Evolutionary conservation across 495 filamentous ascomycete species (phyloP).

Genomic region (Aspergillus avenaceus): DNA sequence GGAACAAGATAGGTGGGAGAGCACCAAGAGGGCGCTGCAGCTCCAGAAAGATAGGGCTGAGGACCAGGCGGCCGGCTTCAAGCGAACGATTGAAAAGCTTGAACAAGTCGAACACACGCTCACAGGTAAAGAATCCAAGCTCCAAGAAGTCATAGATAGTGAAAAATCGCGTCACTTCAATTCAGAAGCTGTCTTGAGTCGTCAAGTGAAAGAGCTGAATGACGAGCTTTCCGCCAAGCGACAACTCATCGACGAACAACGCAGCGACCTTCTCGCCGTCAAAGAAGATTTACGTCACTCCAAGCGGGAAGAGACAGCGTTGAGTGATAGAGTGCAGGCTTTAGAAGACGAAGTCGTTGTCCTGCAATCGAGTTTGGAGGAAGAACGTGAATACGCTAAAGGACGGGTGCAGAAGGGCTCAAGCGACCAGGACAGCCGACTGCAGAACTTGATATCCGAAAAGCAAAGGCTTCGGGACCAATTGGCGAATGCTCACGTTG

Average conservation of each 20-base stretch:
- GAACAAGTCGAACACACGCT: conserved; percentile 62
- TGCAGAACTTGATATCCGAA: conserved; percentile 50
- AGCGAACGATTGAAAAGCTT: conserved; percentile 68
- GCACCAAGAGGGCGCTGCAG: conserved; percentile 58
- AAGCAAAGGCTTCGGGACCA: conserved; percentile 62
- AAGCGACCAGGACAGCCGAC: conserved; percentile 43
- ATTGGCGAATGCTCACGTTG: conserved; percentile 54
- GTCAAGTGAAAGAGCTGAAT: conserved; percentile 55
- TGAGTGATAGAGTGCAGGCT: conserved; percentile 66
- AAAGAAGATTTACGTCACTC: conserved; percentile 66
- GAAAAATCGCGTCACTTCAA: conserved; percentile 54
- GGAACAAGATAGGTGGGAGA: conserved; percentile 68
- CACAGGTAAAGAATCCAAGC: conserved; percentile 58
- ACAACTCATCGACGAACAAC: conserved; percentile 48
- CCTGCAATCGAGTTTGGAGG: conserved; percentile 67
- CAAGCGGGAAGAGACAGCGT: conserved; percentile 57
- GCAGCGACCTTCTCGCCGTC: conserved; percentile 54
- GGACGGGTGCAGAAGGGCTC: conserved; percentile 45
- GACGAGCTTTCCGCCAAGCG: conserved; percentile 53
- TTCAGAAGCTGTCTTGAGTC: conserved; percentile 51
- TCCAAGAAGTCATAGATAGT: conserved; percentile 59
- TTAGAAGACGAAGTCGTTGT: conserved; percentile 79
- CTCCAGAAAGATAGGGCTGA: conserved; percentile 63
- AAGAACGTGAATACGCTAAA: conserved; percentile 64
- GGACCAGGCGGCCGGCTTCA: conserved; percentile 63